Base-by-base conservation (phyloP, 2,329 filamentous ascomycete genomes). In the Aspergillus sp. region DNA sequence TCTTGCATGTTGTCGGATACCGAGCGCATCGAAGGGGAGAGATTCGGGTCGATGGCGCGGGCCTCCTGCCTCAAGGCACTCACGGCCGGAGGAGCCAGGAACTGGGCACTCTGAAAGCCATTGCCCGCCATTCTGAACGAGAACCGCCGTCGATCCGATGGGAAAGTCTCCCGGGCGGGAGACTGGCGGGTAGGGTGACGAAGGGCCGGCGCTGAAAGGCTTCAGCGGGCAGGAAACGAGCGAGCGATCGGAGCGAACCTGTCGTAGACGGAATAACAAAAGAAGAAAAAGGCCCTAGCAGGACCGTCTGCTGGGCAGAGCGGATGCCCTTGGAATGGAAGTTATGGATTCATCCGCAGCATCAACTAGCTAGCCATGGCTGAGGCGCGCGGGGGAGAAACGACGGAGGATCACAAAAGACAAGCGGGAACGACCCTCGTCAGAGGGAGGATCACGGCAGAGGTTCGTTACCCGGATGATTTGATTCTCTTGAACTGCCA, bases 1-100 rank as follows among this genome's bases (percentile, higher is more conserved):
- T 96, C 92, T 68, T 91, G 89, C 69, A 98, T 97, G 74, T 92
- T 87, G 77, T 92, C 87, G 77, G 90, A 97, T 66, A 95, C 80
- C 12, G 91, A 81, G 60, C 87, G 79, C 68, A 83, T 80, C 83
- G 87, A 85, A 22, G 69, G 68, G 12, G 66, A 60, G 45, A 66
- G 63, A 62, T 70, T 72, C 58, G 72, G 72, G 64, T 71, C 67
- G 63, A 72, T 69, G 49, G 70, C 72, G 59, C 76, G 75, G 52
- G 77, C 76, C 68, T 79, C 77, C 68, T 78, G 75, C 64, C 75
- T 73, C 54, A 80, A 67, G 59, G 78, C 77, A 54, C 75, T 75
- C 32, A 81, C 75, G 56, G 74, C 73, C 47, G 78, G 78, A 62
- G 78, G 76, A 58, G 77, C 76, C 52, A 80, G 75, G 65, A 75